Conservation (phyloP, 768 basidiomycete species). For the Russula abietina region DNA sequence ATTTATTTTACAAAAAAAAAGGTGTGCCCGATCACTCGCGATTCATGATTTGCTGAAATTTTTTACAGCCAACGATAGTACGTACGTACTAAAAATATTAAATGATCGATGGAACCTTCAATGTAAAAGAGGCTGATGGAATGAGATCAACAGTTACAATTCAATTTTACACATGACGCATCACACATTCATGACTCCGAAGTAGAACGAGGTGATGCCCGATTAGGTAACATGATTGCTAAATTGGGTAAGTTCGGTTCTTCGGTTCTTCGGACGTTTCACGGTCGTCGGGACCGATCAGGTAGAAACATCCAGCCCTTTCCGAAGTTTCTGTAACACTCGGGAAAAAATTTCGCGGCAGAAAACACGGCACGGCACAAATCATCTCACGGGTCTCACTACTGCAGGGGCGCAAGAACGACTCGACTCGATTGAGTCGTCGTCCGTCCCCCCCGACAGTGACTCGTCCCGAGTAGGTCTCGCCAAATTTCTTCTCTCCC, state of each 20-base stretch:
- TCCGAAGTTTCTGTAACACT: neutral
- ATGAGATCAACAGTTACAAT: neutral
- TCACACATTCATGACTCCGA: neutral
- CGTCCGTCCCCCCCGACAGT: too few species aligned
- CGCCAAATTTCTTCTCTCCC: too few species aligned
- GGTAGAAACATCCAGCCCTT: neutral
- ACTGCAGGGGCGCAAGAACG: too few species aligned
- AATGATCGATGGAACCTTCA: slow-evolving; percentile 9
- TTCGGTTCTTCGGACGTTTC: neutral
- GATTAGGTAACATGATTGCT: slow-evolving; percentile 9
- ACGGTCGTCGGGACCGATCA: neutral
- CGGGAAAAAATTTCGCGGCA: neutral
- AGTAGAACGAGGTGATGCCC: neutral
- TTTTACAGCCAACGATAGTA: too few species aligned
- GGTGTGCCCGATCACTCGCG: too few species aligned
- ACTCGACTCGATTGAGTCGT: too few species aligned
- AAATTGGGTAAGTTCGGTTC: neutral
- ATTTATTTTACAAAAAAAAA: too few species aligned
- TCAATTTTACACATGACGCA: neutral
- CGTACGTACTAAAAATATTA: too few species aligned
- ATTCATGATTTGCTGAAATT: too few species aligned
- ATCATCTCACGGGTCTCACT: too few species aligned
- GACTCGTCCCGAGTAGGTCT: too few species aligned
- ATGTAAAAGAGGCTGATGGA: neutral
- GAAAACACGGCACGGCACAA: too few species aligned